Conservation (phyloP, 148 eudicot genomes). For the Fallopia convolvulus region DNA sequence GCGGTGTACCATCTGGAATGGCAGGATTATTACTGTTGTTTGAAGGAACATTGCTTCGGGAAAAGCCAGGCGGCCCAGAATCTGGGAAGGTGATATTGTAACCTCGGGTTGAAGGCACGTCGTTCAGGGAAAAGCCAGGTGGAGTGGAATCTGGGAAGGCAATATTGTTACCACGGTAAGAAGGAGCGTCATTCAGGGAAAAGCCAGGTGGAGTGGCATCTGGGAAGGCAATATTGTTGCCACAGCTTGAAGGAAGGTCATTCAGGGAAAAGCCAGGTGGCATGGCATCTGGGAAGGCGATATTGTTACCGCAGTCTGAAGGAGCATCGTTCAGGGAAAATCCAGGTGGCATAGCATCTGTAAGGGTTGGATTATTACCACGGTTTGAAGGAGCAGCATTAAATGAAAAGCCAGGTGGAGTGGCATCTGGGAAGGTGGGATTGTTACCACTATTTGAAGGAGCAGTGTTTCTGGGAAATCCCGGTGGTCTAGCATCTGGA, state of each 20-base stretch:
- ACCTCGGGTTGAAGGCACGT: background rate
- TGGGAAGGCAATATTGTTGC: background rate
- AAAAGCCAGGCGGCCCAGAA: background rate
- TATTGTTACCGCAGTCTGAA: background rate
- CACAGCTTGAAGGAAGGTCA: background rate
- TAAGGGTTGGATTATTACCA: background rate
- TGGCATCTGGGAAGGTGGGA: background rate
- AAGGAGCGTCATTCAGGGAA: background rate
- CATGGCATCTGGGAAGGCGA: background rate
- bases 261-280: background rate
- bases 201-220: background rate
- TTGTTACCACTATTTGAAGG: background rate
- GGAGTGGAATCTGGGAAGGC: background rate
- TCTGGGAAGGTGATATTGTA: background rate
- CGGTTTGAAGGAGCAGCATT: background rate
- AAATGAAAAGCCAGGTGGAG: constrained; percentile 1
- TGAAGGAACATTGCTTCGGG: background rate
- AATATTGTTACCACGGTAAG: background rate
- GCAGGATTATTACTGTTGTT: background rate
- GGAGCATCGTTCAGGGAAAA: background rate
- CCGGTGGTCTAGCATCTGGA: background rate
- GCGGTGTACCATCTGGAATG: background rate
- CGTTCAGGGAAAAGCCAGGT: background rate
- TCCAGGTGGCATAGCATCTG: background rate
- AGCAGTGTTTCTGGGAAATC: background rate